Evolutionary conservation across 495 filamentous ascomycete species (phyloP).

Genomic region (Hypoxylon cercidicola): DNA sequence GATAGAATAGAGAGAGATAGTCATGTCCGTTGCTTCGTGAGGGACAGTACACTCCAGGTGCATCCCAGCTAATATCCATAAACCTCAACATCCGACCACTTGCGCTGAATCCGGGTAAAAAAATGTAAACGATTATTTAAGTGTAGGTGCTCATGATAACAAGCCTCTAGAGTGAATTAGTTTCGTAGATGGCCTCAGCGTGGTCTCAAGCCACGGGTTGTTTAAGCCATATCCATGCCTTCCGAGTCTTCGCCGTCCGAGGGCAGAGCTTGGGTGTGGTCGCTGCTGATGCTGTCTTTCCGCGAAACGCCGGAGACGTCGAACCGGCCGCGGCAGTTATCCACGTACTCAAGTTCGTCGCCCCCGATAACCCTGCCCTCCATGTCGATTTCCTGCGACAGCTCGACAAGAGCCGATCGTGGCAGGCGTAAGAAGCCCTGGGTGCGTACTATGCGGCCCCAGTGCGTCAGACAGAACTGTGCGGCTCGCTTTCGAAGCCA

Average conservation of each 20-base stretch:
- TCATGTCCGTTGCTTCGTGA: constrained; percentile 34
- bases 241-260: constrained; percentile 78
- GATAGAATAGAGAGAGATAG: constrained; percentile 4
- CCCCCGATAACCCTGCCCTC: constrained; percentile 89
- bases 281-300: constrained; percentile 69
- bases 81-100: constrained; percentile 5
- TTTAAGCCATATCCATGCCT: constrained; percentile 60
- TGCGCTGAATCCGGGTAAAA: neutral
- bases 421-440: constrained; percentile 83
- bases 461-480: constrained; percentile 87
- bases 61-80: constrained; percentile 28
- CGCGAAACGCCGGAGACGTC: constrained; percentile 62
- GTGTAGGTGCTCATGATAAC: neutral
- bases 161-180: neutral
- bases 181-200: neutral
- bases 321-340: constrained; percentile 71
- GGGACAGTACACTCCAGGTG: constrained; percentile 22
- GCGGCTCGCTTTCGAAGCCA: constrained; percentile 91
- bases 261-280: constrained; percentile 65
- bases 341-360: constrained; percentile 82
- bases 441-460: constrained; percentile 93
- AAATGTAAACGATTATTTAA: neutral
- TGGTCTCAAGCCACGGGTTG: neutral
- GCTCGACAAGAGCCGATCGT: constrained; percentile 79
- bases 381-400: constrained; percentile 92